phyloP scores from a whole-genome alignment of 371 early-diverging fungal species.

The Lichtheimia ramosa region DNA sequence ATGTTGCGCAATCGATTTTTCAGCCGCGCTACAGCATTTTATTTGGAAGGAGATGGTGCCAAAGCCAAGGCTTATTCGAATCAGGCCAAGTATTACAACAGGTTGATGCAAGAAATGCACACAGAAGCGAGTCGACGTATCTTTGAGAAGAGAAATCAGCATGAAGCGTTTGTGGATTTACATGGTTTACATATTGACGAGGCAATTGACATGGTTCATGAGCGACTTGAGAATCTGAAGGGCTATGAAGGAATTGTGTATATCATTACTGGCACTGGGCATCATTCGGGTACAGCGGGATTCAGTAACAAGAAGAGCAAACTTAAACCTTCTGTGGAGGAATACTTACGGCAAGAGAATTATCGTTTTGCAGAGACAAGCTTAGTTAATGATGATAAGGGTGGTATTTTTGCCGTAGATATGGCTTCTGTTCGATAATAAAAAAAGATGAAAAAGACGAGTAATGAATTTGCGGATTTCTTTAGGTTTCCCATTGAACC shows the following conservation, averaged over 20 bases:
- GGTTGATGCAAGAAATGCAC: slow-evolving; percentile 60
- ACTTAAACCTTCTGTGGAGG: slow-evolving; percentile 38
- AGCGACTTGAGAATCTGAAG: slow-evolving; percentile 46
- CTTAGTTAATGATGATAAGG: slow-evolving; percentile 40
- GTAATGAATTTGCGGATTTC: too few relatives aligned
- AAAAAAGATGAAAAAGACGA: background rate
- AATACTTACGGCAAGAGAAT: slow-evolving; percentile 26
- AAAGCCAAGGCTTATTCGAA: slow-evolving; percentile 53
- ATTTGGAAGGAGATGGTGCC: slow-evolving; percentile 56
- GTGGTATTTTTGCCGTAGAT: slow-evolving; percentile 45
- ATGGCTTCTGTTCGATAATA: background rate
- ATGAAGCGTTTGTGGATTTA: slow-evolving; percentile 59
- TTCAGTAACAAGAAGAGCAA: slow-evolving; percentile 43
- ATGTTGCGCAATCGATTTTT: slow-evolving; percentile 60
- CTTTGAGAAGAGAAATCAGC: slow-evolving; percentile 49
- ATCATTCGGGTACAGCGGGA: slow-evolving; percentile 34
- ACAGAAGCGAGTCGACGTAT: slow-evolving; percentile 58
- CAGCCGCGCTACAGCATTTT: slow-evolving; percentile 54
- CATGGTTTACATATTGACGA: slow-evolving; percentile 67
- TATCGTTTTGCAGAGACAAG: slow-evolving; percentile 49
- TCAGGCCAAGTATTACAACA: slow-evolving; percentile 59
- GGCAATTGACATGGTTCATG: slow-evolving; percentile 50
- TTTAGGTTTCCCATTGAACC: too few relatives aligned
- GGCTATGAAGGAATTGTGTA: slow-evolving; percentile 24
- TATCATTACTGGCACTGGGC: slow-evolving; percentile 26